Conservation (phyloP, 2,329 filamentous ascomycete species). For the Aspergillus proliferans region DNA sequence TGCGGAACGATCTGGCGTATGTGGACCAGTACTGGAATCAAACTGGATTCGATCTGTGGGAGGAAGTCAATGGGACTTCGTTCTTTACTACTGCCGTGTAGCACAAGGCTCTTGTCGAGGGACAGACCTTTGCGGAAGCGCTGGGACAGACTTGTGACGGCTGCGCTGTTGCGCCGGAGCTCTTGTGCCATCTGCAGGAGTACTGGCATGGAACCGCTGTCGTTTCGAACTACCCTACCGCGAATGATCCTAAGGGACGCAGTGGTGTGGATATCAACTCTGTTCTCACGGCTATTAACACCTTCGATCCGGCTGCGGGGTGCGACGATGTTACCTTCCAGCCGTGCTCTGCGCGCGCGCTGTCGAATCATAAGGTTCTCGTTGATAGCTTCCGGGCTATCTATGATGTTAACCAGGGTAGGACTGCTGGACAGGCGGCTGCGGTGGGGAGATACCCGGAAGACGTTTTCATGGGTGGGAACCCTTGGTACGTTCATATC, state of each 20-base stretch:
- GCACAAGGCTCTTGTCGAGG: constrained; percentile 55
- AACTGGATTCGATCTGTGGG: constrained; percentile 69
- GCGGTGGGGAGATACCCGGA: constrained; percentile 58
- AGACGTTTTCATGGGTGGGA: constrained; percentile 67
- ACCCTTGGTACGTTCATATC: constrained; percentile 65
- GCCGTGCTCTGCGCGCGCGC: constrained; percentile 60
- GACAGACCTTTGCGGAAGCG: constrained; percentile 56
- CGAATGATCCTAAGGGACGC: constrained; percentile 43
- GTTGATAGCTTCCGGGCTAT: constrained; percentile 66
- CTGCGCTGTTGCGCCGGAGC: constrained; percentile 60
- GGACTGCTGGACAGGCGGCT: constrained; percentile 19
- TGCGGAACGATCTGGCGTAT: constrained; percentile 67
- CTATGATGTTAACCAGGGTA: constrained; percentile 49
- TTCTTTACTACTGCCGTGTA: constrained; percentile 69
- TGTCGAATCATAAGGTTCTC: constrained; percentile 68
- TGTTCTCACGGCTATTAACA: constrained; percentile 43
- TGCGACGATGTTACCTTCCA: constrained; percentile 56
- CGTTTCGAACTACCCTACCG: constrained; percentile 55
- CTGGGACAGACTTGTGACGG: constrained; percentile 54
- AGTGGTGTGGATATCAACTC: constrained; percentile 66
- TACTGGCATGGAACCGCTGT: constrained; percentile 65
- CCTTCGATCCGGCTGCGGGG: constrained; percentile 19
- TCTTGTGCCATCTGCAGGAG: constrained; percentile 64
- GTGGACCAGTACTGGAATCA: constrained; percentile 45
- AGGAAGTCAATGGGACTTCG: constrained; percentile 67